phyloP scores from a whole-genome alignment of 805 yeast genomes.

The Ogataea trehalophila region DNA sequence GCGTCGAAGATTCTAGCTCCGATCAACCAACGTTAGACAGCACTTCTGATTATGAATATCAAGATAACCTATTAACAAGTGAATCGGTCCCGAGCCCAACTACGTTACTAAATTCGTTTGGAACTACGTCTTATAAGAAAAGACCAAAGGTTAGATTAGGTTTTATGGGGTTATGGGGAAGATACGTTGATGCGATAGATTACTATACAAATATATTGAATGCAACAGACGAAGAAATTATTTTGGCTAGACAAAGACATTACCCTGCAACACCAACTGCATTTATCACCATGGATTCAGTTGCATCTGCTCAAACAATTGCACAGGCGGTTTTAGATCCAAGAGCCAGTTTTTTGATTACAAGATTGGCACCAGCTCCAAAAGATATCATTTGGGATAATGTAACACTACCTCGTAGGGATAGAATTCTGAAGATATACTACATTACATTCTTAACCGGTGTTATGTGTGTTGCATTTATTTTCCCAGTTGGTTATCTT shows the following conservation, averaged over 20 bases:
- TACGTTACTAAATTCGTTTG: slow-evolving; percentile 4
- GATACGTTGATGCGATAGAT: slow-evolving; percentile 75
- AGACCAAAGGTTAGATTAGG: slow-evolving; percentile 67
- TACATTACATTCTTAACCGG: slow-evolving; percentile 64
- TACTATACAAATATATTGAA: slow-evolving; percentile 65
- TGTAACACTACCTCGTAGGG: slow-evolving; percentile 71
- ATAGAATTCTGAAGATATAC: slow-evolving; percentile 61
- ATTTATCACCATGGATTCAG: slow-evolving; percentile 90
- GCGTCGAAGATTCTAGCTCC: background rate
- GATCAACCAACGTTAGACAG: slow-evolving; percentile 7
- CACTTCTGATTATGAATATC: slow-evolving; percentile 21
- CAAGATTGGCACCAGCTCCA: slow-evolving; percentile 91
- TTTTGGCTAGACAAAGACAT: slow-evolving; percentile 57
- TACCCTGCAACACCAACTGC: slow-evolving; percentile 87
- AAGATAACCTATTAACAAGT: slow-evolving; percentile 2
- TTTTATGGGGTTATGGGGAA: slow-evolving; percentile 58
- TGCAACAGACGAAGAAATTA: slow-evolving; percentile 65
- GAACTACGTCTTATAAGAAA: slow-evolving; percentile 21
- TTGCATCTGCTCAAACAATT: slow-evolving; percentile 92
- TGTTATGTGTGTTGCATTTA: slow-evolving; percentile 62
- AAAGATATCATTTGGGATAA: slow-evolving; percentile 93
- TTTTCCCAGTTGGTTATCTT: slow-evolving; percentile 78
- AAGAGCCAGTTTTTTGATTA: slow-evolving; percentile 73
- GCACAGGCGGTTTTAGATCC: slow-evolving; percentile 96
- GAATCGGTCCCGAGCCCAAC: background rate